Evolutionary conservation across 495 filamentous ascomycete species (phyloP).

Genomic region (Thermochaetoides thermophila): DNA sequence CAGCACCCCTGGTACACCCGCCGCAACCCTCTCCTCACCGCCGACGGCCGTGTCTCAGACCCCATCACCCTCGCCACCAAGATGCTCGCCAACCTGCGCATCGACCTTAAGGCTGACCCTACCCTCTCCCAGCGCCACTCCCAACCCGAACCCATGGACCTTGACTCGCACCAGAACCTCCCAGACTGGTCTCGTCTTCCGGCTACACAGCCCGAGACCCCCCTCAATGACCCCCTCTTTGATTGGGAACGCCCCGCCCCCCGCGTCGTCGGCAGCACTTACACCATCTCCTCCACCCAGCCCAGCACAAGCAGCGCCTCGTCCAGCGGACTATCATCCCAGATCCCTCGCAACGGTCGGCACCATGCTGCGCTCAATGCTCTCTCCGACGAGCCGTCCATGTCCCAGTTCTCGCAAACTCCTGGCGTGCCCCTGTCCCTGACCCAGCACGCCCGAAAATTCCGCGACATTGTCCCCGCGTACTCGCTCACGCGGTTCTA

Average conservation of each 20-base stretch:
- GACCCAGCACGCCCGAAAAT: slow-evolving; percentile 76
- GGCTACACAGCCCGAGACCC: slow-evolving; percentile 70
- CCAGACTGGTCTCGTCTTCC: slow-evolving; percentile 24
- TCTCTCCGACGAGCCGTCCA: slow-evolving; percentile 74
- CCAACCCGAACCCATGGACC: slow-evolving; percentile 42
- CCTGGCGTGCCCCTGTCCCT: slow-evolving; percentile 64
- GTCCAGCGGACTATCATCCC: too few relatives aligned
- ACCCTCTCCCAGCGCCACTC: slow-evolving; percentile 30
- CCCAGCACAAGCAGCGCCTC: slow-evolving; percentile 24
- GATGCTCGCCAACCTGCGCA: slow-evolving; percentile 85
- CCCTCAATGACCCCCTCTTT: slow-evolving; percentile 50
- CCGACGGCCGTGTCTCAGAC: slow-evolving; percentile 63
- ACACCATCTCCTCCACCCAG: slow-evolving; percentile 43
- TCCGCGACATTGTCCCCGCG: slow-evolving; percentile 70
- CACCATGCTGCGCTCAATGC: slow-evolving; percentile 35
- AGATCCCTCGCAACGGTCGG: slow-evolving; percentile 7
- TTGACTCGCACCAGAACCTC: slow-evolving; percentile 28
- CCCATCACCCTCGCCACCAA: slow-evolving; percentile 71
- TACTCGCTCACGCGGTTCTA: slow-evolving; percentile 84
- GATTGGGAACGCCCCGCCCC: slow-evolving; percentile 55
- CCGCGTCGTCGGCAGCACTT: slow-evolving; percentile 24
- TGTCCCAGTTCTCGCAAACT: slow-evolving; percentile 78
- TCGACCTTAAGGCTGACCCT: slow-evolving; percentile 68
- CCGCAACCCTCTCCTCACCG: slow-evolving; percentile 56
- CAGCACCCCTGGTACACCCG: slow-evolving; percentile 93